Percentiles rank a stretch among this genome's conserved stretches.
Evolutionary conservation across 208 protist genomes (phyloP).

Genomic region (Leishmania martiniquensis): DNA sequence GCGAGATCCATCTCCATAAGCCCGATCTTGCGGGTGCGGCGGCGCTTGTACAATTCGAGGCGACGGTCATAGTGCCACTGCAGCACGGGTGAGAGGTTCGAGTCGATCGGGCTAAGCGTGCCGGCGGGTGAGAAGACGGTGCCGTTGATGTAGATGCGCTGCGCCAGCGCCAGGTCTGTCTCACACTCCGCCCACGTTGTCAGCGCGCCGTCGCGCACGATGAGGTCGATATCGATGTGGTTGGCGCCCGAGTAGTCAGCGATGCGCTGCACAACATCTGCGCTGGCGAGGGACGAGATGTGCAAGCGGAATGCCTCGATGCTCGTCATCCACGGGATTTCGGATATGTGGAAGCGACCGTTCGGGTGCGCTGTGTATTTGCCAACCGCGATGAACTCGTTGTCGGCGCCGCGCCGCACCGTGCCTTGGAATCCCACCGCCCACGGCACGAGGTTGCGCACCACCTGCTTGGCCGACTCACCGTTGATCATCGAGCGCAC

Average conservation of each 20-base stretch:
- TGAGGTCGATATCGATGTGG: constrained; percentile 90
- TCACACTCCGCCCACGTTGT: constrained; percentile 84
- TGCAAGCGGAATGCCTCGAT: constrained; percentile 81
- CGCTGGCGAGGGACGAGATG: constrained; percentile 63
- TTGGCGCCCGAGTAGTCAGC: constrained; percentile 91
- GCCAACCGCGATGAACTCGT: constrained; percentile 79
- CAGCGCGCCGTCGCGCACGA: constrained; percentile 55
- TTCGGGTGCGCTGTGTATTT: constrained; percentile 66
- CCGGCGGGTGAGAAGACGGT: constrained; percentile 87
- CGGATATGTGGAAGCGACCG: constrained; percentile 75
- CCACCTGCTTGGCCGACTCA: constrained; percentile 74
- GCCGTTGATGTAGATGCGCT: constrained; percentile 85
- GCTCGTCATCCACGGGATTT: constrained; percentile 79
- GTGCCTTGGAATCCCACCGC: constrained; percentile 95
- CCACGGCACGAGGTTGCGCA: constrained; percentile 93
- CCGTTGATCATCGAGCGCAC: constrained; percentile 90
- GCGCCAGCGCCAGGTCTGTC: constrained; percentile 65
- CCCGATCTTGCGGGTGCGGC: constrained; percentile 71
- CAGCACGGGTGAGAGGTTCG: constrained; percentile 71
- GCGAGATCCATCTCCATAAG: constrained; percentile 75
- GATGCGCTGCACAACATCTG: constrained; percentile 87
- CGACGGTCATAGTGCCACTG: constrained; percentile 93
- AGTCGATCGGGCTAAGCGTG: constrained; percentile 78
- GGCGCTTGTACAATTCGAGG: constrained; percentile 89
- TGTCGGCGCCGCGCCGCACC: constrained; percentile 70